phyloP scores from a whole-genome alignment of 2,329 filamentous ascomycete genomes.

The Penicillium sp. region DNA sequence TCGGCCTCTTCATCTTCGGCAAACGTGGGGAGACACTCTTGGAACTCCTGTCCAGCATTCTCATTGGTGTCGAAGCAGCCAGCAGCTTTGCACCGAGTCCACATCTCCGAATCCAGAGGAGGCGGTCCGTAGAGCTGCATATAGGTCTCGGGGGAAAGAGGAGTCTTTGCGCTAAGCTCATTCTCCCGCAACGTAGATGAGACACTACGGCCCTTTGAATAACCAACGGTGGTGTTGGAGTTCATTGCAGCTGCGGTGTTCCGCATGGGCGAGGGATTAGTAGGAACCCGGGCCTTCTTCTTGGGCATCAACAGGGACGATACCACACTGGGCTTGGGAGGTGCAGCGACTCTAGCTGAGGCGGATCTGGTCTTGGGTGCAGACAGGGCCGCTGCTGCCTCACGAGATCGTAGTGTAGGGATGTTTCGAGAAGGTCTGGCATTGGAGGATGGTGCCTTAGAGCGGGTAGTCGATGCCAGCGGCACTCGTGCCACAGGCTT shows the following conservation, averaged over 20 bases:
- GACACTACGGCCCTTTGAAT: slow-evolving; percentile 68
- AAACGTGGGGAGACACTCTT: slow-evolving; percentile 32
- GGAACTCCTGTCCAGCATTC: slow-evolving; percentile 24
- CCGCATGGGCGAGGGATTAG: slow-evolving; percentile 55
- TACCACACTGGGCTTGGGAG: slow-evolving; percentile 39
- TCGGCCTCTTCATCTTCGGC: slow-evolving; percentile 41
- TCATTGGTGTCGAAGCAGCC: slow-evolving; percentile 37
- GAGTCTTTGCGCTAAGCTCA: slow-evolving; percentile 24
- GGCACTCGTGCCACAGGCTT: slow-evolving; percentile 19
- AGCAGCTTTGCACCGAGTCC: slow-evolving; percentile 40
- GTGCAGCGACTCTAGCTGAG: slow-evolving; percentile 30
- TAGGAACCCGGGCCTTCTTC: slow-evolving; percentile 48
- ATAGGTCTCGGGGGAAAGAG: slow-evolving; percentile 44
- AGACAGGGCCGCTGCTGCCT: slow-evolving; percentile 43
- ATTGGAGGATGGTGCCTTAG: slow-evolving; percentile 26
- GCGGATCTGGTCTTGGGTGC: slow-evolving; percentile 32
- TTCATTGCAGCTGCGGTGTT: slow-evolving; percentile 64
- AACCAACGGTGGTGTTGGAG: slow-evolving; percentile 81
- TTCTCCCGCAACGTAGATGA: slow-evolving; percentile 33
- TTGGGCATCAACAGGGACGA: slow-evolving; percentile 34
- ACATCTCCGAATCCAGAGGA: slow-evolving; percentile 46
- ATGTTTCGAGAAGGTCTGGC: slow-evolving; percentile 29
- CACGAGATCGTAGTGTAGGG: slow-evolving; percentile 42
- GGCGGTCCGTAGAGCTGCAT: slow-evolving; percentile 44
- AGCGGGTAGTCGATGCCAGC: slow-evolving; percentile 25